Evolutionary conservation across 805 yeast species (phyloP), one percentile per base, ranked within the genome.

Genomic region (Cyberlindnera saturnus): DNA sequence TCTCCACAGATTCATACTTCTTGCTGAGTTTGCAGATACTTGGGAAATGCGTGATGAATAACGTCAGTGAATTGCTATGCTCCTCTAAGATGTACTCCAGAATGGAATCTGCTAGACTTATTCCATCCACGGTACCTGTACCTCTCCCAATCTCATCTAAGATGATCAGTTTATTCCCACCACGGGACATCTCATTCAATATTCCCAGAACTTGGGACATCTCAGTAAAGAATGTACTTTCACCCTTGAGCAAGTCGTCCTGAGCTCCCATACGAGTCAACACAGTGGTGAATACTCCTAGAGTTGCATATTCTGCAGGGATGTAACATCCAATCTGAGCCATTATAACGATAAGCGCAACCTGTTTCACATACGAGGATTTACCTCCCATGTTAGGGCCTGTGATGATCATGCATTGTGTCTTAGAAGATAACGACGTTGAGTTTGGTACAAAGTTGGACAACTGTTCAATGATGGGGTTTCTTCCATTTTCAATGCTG

Each of bases 351-450:
- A 88, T 79, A 1, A 85, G 89, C 7, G 96, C 97, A 35, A 86
- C 75, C 55, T 89, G 95, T 49, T 96, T 74, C 39, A 89, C 88
- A 60, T 85, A 89, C 0, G 97, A 89, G 0, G 95, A 85, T 63
- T 89, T 89, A 55, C 97, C 96, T 45, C 97, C 97, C 97, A 89
- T 89, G 59, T 89, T 90, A 23, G 97, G 97, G 9, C 97, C 97
- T 0, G 97, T 90, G 31, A 93, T 88, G 15, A 93, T 83, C 10
- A 79, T 70, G 56, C 93, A 90, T 39, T 85, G 86, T 5, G 77
- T 67, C 3, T 60, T 56, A 10, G 69, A 74, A 41, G 77, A 74
- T 32, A 70, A 63, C 9, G 85, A 81, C 57, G 91, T 96, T 58
- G 90, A 89, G 10, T 96, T 81, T 40, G 95, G 89, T 53, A 93